Conservation (phyloP, 2,329 filamentous ascomycete species). For the Pseudonectria foliicola region DNA sequence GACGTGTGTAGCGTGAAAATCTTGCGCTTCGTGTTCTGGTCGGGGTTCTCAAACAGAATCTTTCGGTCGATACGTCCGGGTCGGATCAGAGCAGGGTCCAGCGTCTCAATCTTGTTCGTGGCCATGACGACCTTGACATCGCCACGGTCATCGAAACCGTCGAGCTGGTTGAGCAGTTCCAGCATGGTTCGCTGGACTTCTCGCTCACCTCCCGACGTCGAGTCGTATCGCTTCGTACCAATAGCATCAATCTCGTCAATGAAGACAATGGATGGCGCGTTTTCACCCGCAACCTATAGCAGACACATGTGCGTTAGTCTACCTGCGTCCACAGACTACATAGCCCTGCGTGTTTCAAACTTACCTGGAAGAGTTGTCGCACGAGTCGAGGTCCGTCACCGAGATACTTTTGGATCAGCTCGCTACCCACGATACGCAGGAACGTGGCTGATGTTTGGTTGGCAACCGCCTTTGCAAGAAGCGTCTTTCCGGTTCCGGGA, state of each 20-base stretch:
- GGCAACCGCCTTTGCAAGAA: conserved; percentile 92
- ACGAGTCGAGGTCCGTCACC: conserved; percentile 93
- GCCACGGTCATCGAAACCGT: conserved; percentile 96
- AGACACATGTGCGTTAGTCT: conserved; percentile 6
- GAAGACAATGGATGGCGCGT: conserved; percentile 94
- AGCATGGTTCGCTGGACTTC: conserved; percentile 98
- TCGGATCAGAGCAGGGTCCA: conserved; percentile 92
- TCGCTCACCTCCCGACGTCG: conserved; percentile 90
- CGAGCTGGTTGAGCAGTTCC: conserved; percentile 94
- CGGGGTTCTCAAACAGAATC: conserved; percentile 66
- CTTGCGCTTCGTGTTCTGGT: conserved; percentile 91
- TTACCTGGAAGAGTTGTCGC: conserved; percentile 84
- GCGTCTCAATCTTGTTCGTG: conserved; percentile 98
- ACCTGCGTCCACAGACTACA: neutral
- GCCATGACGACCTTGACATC: conserved; percentile 99
- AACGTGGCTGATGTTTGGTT: conserved; percentile 99
- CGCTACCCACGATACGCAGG: conserved; percentile 91
- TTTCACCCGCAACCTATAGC: conserved; percentile 77
- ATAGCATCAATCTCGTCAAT: conserved; percentile 99
- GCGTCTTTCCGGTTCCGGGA: conserved; percentile 92
- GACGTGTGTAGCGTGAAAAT: conserved; percentile 97
- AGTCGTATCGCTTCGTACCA: conserved; percentile 97
- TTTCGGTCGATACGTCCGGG: conserved; percentile 98
- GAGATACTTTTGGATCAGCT: conserved; percentile 97
- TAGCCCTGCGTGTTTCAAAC: conserved; percentile 6